These are phyloP conservation scores for Fusarium sacchari DNA, from an alignment of 2,329 filamentous ascomycete species.

Conservation along the genomic window DNA sequence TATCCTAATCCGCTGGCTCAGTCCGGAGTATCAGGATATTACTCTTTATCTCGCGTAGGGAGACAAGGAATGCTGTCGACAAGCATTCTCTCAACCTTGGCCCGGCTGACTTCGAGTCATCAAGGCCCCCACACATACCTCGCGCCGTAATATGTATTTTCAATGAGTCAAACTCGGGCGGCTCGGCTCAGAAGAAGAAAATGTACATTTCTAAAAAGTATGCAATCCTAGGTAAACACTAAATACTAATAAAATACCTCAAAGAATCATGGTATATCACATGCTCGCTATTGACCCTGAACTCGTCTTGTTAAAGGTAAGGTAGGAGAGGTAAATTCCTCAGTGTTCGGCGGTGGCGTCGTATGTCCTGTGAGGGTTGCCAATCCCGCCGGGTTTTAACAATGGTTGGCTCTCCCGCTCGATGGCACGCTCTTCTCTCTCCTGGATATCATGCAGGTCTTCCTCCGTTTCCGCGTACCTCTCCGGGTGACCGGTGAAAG, in stretches of 20 bases:
- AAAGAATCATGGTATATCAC: slow-evolving; percentile 34
- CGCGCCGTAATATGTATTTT: neutral
- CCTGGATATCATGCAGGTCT: slow-evolving; percentile 60
- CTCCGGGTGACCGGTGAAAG: slow-evolving; percentile 63
- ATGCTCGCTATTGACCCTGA: slow-evolving; percentile 33
- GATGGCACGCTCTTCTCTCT: slow-evolving; percentile 62
- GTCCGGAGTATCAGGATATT: neutral
- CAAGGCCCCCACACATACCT: slow-evolving; percentile 24
- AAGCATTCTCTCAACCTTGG: neutral
- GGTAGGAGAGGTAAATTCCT: neutral
- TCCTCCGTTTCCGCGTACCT: slow-evolving; percentile 62
- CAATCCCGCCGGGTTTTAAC: slow-evolving; percentile 61
- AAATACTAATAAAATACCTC: slow-evolving; percentile 21
- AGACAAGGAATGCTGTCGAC: slow-evolving; percentile 5
- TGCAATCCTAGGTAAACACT: slow-evolving; percentile 22
- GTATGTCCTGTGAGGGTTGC: slow-evolving; percentile 56
- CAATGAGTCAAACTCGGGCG: slow-evolving; percentile 16
- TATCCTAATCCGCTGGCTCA: neutral
- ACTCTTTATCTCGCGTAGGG: neutral
- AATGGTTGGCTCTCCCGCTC: slow-evolving; percentile 62
- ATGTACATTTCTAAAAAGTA: slow-evolving; percentile 30
- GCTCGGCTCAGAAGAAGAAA: neutral
- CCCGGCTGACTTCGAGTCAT: slow-evolving; percentile 29
- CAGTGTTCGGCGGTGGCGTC: slow-evolving; percentile 43
- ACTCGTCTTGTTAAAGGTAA: slow-evolving; percentile 11